A percentile compares a stretch with the other conserved stretches of the same genome.
Conservation (phyloP, 2,329 filamentous ascomycete genomes). For the Alternaria panax region DNA sequence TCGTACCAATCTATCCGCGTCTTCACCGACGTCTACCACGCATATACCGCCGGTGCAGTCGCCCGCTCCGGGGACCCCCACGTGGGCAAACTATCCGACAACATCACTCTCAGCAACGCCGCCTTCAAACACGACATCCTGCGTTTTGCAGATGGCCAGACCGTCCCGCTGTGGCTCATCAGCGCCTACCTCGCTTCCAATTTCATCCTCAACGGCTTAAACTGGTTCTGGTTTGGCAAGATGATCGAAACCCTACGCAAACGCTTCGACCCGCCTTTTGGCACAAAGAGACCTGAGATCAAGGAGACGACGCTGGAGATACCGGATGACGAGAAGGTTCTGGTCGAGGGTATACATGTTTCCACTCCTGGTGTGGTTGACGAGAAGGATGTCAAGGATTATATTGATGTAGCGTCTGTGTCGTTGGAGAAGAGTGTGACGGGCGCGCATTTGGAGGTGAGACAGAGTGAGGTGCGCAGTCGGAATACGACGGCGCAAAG, state of each 20-base stretch:
- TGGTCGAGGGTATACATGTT: slow-evolving; percentile 45
- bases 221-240: slow-evolving; percentile 86
- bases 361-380: slow-evolving; percentile 37
- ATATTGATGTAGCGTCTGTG: slow-evolving; percentile 23
- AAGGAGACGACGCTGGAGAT: slow-evolving; percentile 21
- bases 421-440: slow-evolving; percentile 30
- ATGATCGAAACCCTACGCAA: slow-evolving; percentile 83
- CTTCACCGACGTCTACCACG: slow-evolving; percentile 69
- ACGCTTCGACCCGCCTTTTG: slow-evolving; percentile 70
- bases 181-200: slow-evolving; percentile 74
- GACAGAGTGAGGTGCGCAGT: slow-evolving; percentile 37
- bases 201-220: slow-evolving; percentile 74
- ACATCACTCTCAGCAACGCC: slow-evolving; percentile 23
- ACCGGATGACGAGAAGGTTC: slow-evolving; percentile 38
- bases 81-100: slow-evolving; percentile 37
- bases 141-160: slow-evolving; percentile 53
- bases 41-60: slow-evolving; percentile 38
- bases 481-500: slow-evolving; percentile 26
- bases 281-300: slow-evolving; percentile 46
- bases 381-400: slow-evolving; percentile 30
- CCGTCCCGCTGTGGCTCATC: slow-evolving; percentile 73
- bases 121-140: slow-evolving; percentile 55
- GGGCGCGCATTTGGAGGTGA: slow-evolving; percentile 38
- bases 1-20: slow-evolving; percentile 72
- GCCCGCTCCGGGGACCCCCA: slow-evolving; percentile 39